Evolutionary conservation across 2,329 filamentous ascomycete species (phyloP).

Genomic region (Aspergillus sojae): DNA sequence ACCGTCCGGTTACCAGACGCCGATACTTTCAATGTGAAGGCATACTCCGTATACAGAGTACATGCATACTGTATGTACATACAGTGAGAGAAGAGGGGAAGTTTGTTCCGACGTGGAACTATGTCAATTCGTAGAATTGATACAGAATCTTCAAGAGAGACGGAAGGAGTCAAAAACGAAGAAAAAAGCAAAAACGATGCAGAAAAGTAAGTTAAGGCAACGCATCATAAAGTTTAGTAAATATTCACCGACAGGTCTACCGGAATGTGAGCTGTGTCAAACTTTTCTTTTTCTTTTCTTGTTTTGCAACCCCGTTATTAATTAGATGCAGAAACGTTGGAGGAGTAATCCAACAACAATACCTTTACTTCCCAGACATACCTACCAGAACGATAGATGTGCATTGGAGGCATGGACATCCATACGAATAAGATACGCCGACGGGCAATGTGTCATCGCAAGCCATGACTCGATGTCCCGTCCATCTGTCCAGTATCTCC

Average conservation of each 20-base stretch:
- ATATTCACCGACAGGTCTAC: constrained; percentile 18
- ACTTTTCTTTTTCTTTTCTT: constrained; percentile 12
- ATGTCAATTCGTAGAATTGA: background rate
- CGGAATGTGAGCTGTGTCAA: constrained; percentile 18
- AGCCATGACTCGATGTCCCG: background rate
- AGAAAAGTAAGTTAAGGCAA: background rate
- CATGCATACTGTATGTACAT: too few relatives aligned
- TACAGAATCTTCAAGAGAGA: background rate
- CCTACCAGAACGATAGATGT: background rate
- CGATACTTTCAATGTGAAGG: background rate
- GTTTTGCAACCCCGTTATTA: background rate
- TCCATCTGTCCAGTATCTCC: background rate
- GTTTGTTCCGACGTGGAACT: background rate
- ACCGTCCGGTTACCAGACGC: background rate
- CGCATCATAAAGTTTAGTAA: constrained; percentile 16
- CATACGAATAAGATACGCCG: background rate
- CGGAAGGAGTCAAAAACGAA: background rate
- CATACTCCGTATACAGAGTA: too few relatives aligned
- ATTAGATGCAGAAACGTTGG: constrained; percentile 15
- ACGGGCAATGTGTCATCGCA: background rate
- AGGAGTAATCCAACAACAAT: constrained; percentile 7
- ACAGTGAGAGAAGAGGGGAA: background rate
- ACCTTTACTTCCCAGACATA: background rate
- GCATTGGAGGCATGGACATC: background rate
- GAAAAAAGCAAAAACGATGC: background rate